Base-by-base conservation (phyloP, 768 basidiomycete species). In the Rhizopogon sp. region DNA sequence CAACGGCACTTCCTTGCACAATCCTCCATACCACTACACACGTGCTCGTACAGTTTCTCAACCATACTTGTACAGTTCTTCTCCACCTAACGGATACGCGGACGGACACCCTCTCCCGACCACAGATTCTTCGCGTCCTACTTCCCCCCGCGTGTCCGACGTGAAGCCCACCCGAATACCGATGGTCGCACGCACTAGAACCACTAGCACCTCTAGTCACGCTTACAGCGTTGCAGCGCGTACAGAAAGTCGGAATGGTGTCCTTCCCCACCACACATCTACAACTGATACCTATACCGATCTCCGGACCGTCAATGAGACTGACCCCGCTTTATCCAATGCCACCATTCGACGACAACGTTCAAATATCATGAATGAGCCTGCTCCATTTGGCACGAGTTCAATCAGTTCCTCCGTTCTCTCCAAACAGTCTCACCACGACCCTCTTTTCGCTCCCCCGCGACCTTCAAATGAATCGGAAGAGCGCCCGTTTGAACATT, bases 401-500 rank as follows among this genome's bases (percentile, higher is more conserved):
- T 74, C 75, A 20, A 64, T 75, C 51, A 73, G 74, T 28, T 76
- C 78, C 25, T 79, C 83, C 9, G 68, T 74, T 56, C 69, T 72
- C 41, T 66, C 67, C 8, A 63, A 64, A 53, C 55, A 55, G 3
- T 55, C 66, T 56, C 69, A 72, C 41, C 72, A 76, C 22, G 76
- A 75, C 43, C 64, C 71, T 43, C 1, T 46, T 22, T 51, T 51
- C 43, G 16, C 50, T 39, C 73, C 74, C n/a, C 66, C 77, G 5
- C 79, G 89, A 43, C 72, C 77, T 11, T 89, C 88, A 5, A 78
- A 72, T 25, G 89, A 92, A 22, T 90, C 88, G 5, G 89, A 90
- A 57, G 90, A 93, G 64, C 80, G 81, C 13, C 90, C 90, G 0
- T 93, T 86, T 56, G 89, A 93, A 62, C 90, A 93, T 63, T 93